A percentile compares a stretch with the other conserved stretches of the same genome.
phyloP scores from a whole-genome alignment of 306 rosid genomes.

The Benincasa hispida region DNA sequence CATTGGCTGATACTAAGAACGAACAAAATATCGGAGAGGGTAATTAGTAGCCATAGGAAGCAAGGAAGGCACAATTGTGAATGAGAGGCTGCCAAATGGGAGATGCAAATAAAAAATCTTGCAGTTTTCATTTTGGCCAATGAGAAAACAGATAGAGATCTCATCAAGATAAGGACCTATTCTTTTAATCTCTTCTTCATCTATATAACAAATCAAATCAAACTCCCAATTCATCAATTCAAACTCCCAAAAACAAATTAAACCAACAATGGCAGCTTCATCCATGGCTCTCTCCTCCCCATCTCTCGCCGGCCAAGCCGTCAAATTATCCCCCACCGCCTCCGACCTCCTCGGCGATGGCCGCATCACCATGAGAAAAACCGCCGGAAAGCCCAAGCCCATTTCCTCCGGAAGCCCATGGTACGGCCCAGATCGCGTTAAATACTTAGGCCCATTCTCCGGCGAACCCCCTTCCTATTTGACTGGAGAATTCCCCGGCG shows the following conservation, averaged over 20 bases:
- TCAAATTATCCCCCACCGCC: conserved; percentile 3
- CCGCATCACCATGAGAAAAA: conserved; percentile 18
- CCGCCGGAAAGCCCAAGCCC: conserved; percentile 5
- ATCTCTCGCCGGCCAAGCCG: conserved; percentile 23
- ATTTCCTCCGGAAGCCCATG: conserved; percentile 19
- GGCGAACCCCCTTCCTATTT: conserved; percentile 22
- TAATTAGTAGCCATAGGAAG: background rate
- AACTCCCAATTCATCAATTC: background rate
- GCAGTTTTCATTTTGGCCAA: conserved; percentile 8
- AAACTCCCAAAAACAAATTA: background rate
- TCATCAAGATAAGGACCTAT: conserved; percentile 9
- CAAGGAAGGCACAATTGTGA: background rate
- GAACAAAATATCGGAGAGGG: no score
- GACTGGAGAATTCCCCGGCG: conserved; percentile 23
- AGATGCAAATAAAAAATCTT: background rate
- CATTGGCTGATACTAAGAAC: background rate
- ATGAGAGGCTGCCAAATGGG: background rate
- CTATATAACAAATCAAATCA: background rate
- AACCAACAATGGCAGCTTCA: conserved; percentile 15
- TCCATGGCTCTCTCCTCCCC: conserved; percentile 25
- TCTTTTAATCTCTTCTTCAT: background rate
- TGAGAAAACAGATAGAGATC: conserved; percentile 14
- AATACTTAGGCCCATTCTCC: conserved; percentile 32
- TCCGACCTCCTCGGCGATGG: conserved; percentile 17
- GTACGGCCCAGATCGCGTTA: conserved; percentile 23